Percentiles rank a stretch among this genome's conserved stretches.
These are phyloP conservation scores for Candida pseudocylindracea DNA, from an alignment of 1,139 yeast species.

Conservation along the genomic window DNA sequence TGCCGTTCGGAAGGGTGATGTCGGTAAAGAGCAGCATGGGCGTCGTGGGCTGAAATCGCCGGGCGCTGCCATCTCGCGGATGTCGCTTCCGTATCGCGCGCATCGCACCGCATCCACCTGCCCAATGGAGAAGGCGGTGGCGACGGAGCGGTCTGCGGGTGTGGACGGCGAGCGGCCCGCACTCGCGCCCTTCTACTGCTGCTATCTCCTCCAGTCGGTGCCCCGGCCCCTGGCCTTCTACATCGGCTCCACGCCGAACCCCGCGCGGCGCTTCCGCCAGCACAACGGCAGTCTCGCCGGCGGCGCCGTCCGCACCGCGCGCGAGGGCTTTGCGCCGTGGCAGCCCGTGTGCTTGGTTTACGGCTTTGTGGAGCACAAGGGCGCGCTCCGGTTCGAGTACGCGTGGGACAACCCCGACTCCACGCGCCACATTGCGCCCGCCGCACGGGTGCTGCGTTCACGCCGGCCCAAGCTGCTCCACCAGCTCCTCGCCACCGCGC, in stretches of 20 bases:
- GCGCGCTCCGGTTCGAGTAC: constrained; percentile 56
- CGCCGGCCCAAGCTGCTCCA: constrained; percentile 17
- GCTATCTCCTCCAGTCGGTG: constrained; percentile 39
- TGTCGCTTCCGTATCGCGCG: too few relatives aligned
- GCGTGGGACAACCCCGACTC: constrained; percentile 59
- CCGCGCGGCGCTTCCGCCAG: constrained; percentile 42
- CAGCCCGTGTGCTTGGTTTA: constrained; percentile 34
- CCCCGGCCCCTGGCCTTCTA: constrained; percentile 35
- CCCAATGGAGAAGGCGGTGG: too few relatives aligned
- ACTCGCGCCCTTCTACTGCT: constrained; percentile 25
- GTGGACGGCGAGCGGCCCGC: too few relatives aligned
- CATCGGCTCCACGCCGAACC: constrained; percentile 64
- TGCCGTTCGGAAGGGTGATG: constrained; percentile 31
- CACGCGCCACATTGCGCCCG: constrained; percentile 31
- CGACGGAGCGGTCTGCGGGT: too few relatives aligned
- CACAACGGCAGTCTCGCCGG: constrained; percentile 54
- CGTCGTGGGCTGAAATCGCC: too few relatives aligned
- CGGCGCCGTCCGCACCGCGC: constrained; percentile 47
- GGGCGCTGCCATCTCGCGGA: too few relatives aligned
- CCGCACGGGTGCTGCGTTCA: constrained; percentile 9
- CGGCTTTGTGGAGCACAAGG: constrained; percentile 50
- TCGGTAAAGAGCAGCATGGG: too few relatives aligned
- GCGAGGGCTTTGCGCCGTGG: constrained; percentile 47
- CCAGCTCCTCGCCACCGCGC: constrained; percentile 26
- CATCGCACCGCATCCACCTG: too few relatives aligned